Evolutionary conservation across 2,329 filamentous ascomycete species (phyloP).

Genomic region (Hypocreales sp.): DNA sequence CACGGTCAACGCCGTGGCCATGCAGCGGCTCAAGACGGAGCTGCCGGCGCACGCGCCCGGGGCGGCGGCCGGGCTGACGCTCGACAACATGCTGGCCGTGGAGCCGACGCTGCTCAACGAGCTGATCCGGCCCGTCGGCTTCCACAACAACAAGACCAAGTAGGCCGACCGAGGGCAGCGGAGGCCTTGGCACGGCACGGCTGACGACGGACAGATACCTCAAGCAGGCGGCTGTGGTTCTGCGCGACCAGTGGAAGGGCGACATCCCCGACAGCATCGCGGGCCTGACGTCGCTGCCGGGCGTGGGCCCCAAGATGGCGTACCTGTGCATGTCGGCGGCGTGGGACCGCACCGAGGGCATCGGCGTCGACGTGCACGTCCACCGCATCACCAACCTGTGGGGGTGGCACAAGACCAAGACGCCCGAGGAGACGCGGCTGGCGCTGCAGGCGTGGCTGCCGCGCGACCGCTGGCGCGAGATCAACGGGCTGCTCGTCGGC

Average conservation of each 20-base stretch:
- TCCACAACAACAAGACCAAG: conserved; percentile 89
- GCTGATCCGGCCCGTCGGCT: conserved; percentile 72
- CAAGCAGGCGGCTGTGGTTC: conserved; percentile 56
- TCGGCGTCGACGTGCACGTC: conserved; percentile 89
- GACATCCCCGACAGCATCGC: conserved; percentile 72
- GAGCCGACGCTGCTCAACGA: conserved; percentile 49
- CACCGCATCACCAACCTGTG: conserved; percentile 89
- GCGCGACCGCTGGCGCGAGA: conserved; percentile 74
- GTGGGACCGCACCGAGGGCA: conserved; percentile 52
- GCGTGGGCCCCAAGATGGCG: conserved; percentile 91
- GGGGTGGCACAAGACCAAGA: conserved; percentile 76
- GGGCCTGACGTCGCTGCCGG: conserved; percentile 62
- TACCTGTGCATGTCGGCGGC: conserved; percentile 70
- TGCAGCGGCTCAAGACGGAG: conserved; percentile 62
- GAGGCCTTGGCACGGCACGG: no score
- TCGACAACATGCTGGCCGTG: conserved; percentile 64
- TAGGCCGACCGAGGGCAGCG: no score
- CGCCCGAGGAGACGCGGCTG: conserved; percentile 65
- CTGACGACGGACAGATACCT: conserved; percentile 32
- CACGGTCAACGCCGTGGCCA: conserved; percentile 72
- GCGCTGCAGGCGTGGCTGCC: conserved; percentile 74
- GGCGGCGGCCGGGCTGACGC: conserved; percentile 41
- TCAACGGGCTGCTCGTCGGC: conserved; percentile 79
- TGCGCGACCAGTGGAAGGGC: conserved; percentile 51
- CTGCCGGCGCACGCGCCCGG: conserved; percentile 37